Conservation (phyloP, 345 rosid genomes). For the Salix viminalis region DNA sequence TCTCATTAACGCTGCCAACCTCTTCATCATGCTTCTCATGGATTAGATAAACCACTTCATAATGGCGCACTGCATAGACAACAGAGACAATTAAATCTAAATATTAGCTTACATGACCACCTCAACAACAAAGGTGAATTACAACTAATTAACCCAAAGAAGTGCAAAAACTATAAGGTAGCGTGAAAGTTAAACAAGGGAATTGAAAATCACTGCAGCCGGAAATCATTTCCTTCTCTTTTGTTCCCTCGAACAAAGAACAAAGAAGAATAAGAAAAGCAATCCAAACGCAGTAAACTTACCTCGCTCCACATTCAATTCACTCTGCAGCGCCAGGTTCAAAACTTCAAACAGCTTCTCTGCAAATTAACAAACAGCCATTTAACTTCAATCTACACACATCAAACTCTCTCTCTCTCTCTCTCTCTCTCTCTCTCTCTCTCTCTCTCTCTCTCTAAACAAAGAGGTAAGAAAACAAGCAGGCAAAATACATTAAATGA, state of each 20-base stretch:
- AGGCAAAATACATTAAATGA: neutral
- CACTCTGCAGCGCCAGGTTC: slow-evolving; percentile 72
- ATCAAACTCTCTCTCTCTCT: neutral
- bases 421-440: neutral
- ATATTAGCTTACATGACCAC: neutral
- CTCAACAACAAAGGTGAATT: neutral
- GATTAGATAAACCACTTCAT: slow-evolving; percentile 86
- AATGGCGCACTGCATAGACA: slow-evolving; percentile 71
- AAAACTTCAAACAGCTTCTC: slow-evolving; percentile 75
- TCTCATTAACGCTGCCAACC: slow-evolving; percentile 62
- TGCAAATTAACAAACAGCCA: slow-evolving; percentile 31
- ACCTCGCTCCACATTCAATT: slow-evolving; percentile 61
- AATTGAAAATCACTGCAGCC: neutral
- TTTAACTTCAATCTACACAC: slow-evolving; percentile 2
- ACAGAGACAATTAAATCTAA: neutral
- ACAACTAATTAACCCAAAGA: neutral
- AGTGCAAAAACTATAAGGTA: too few relatives aligned
- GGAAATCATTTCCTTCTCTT: neutral
- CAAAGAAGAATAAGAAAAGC: neutral
- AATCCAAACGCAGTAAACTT: slow-evolving; percentile 26
- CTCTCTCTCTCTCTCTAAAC: neutral
- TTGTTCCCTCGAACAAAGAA: neutral
- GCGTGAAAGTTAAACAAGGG: neutral
- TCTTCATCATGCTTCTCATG: slow-evolving; percentile 85
- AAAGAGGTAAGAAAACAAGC: neutral